These are phyloP conservation scores for Elsinoe perseae DNA, from an alignment of 2,329 filamentous ascomycete species.

Conservation along the genomic window DNA sequence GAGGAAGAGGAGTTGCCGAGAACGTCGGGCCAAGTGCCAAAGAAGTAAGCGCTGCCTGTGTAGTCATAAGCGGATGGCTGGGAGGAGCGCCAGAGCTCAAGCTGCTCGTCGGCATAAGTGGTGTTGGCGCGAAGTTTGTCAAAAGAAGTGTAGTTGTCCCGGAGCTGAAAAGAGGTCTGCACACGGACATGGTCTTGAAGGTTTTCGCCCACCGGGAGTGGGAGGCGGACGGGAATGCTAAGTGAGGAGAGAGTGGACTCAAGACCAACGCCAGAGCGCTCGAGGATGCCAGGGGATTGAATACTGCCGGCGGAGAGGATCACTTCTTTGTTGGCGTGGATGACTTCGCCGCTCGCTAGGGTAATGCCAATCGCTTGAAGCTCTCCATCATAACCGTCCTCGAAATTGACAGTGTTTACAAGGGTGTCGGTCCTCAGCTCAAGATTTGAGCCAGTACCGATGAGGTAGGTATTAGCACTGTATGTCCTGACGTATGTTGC, in stretches of 20 bases:
- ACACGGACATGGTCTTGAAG: conserved; percentile 39
- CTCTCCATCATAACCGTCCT: not conserved
- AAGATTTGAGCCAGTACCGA: conserved; percentile 38
- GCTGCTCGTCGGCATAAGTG: conserved; percentile 34
- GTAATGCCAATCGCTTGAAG: conserved; percentile 29
- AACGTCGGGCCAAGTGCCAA: conserved; percentile 37
- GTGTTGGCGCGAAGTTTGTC: conserved; percentile 28
- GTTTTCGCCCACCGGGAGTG: conserved; percentile 40
- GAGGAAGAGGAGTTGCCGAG: conserved; percentile 26
- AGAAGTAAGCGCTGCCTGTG: conserved; percentile 35
- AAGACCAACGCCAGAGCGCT: conserved; percentile 52
- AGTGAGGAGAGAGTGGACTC: conserved; percentile 32
- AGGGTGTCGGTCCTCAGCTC: conserved; percentile 32
- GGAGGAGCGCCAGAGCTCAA: conserved; percentile 31
- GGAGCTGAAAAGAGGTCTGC: conserved; percentile 26
- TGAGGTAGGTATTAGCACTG: conserved; percentile 35
- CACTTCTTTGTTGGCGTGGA: conserved; percentile 39
- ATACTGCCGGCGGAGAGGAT: conserved; percentile 51
- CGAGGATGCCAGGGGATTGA: conserved; percentile 48
- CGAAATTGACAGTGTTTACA: conserved; percentile 35
- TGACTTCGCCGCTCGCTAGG: conserved; percentile 24
- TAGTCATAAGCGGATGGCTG: conserved; percentile 35
- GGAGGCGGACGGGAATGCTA: conserved; percentile 35
- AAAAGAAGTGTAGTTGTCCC: conserved; percentile 27
- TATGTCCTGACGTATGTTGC: conserved; percentile 45